phyloP scores from a whole-genome alignment of 192 early-diverging fungal species.

The Coemansia sp. region DNA sequence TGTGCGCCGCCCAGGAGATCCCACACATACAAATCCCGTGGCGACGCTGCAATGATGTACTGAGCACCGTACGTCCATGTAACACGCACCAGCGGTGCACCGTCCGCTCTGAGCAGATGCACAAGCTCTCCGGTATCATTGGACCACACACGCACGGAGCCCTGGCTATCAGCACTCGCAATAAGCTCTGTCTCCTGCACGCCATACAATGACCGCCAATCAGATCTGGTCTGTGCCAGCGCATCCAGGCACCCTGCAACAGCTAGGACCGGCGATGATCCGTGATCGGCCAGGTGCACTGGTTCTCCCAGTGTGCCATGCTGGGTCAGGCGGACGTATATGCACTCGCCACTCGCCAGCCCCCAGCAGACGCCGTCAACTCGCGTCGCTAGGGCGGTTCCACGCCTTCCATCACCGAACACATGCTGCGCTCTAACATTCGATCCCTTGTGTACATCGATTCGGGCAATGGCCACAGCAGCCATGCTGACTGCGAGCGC shows the following conservation, averaged over 20 bases:
- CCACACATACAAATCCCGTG: slow-evolving; percentile 27
- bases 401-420: not conserved
- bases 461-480: not conserved
- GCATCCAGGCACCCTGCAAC: slow-evolving; percentile 23
- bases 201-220: slow-evolving; percentile 10
- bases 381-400: slow-evolving; percentile 18
- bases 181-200: not conserved
- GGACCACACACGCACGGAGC: slow-evolving; percentile 36
- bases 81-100: slow-evolving; percentile 15
- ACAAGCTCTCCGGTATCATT: slow-evolving; percentile 6
- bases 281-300: slow-evolving; percentile 5
- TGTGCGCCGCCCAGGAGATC: slow-evolving; percentile 9
- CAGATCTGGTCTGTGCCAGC: slow-evolving; percentile 22
- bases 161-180: slow-evolving; percentile 21
- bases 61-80: slow-evolving; percentile 30
- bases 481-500: slow-evolving; percentile 29
- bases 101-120: slow-evolving; percentile 4
- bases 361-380: slow-evolving; percentile 34
- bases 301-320: slow-evolving; percentile 1
- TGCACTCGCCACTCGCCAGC: slow-evolving; percentile 17
- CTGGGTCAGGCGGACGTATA: slow-evolving; percentile 17
- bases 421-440: slow-evolving; percentile 16
- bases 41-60: slow-evolving; percentile 26
- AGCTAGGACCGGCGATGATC: slow-evolving; percentile 8
- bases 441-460: slow-evolving; percentile 15